Conservation (phyloP, 2,329 filamentous ascomycete species). For the Colletotrichum navitas region DNA sequence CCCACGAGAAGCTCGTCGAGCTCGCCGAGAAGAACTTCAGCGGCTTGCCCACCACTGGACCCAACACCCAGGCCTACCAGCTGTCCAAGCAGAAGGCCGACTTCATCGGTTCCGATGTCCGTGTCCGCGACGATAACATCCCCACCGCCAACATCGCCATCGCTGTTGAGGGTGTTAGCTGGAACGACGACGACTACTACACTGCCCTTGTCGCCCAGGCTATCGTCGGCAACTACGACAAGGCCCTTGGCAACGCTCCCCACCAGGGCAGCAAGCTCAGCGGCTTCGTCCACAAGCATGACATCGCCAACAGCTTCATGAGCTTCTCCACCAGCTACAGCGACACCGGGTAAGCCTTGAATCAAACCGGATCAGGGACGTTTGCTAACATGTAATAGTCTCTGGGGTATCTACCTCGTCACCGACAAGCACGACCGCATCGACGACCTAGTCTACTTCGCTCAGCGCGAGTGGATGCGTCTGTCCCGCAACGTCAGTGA, state of each 20-base stretch:
- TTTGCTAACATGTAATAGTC: conserved; percentile 67
- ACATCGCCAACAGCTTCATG: conserved; percentile 99
- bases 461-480: conserved; percentile 97
- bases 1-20: conserved; percentile 93
- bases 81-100: conserved; percentile 90
- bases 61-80: conserved; percentile 79
- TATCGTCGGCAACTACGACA: conserved; percentile 99
- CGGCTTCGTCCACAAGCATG: conserved; percentile 92
- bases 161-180: conserved; percentile 99
- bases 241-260: conserved; percentile 96
- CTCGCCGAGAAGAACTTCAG: conserved; percentile 97
- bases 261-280: conserved; percentile 99
- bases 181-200: conserved; percentile 99
- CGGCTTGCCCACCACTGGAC: conserved; percentile 79
- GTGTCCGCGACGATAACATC: conserved; percentile 96
- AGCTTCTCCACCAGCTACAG: conserved; percentile 99
- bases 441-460: conserved; percentile 98
- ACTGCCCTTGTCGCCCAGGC: conserved; percentile 97
- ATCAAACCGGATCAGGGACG: conserved; percentile 44
- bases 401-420: conserved; percentile 99
- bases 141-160: conserved; percentile 97
- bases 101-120: conserved; percentile 96
- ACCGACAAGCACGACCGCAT: conserved; percentile 88
- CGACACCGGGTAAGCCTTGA: conserved; percentile 86
- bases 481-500: conserved; percentile 89